Base-by-base conservation (phyloP, 169 alveolate species). In the Fabrea salina region DNA sequence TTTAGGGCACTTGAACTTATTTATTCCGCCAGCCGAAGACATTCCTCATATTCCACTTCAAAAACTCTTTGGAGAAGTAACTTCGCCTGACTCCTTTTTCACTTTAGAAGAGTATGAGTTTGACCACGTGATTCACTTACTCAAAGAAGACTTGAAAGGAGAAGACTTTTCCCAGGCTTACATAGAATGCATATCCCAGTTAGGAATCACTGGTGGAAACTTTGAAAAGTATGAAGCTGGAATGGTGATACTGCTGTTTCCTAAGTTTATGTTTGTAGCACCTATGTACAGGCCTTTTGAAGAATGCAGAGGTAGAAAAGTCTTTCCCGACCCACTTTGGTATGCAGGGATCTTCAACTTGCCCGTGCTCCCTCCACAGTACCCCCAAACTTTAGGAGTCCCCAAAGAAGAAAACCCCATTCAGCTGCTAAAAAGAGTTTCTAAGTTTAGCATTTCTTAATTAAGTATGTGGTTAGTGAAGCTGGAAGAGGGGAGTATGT, bases 361-460 rank as follows among this genome's bases (percentile, higher is more conserved):
- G 25, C 75, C 75, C 13, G n/a, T 33, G 27, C 13, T 61, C 13
- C 37, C 16, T 30, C 27, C 27, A 61, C 27, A 61, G 44, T 61
- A 53, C 54, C 75, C 75, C 13, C 54, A 61, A 25, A 61, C 75
- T 61, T 16, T 25, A 16, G 75, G 75, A 61, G 54, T 30, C 13
- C 13, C 53, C 11, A 30, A n/a, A 53, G 1, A 16, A 16, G 11
- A 56, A 16, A 25, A 25, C 4, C 67, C 67, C 0, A 13, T 56
- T 56, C 13, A 16, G 11, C 27, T 56, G 11, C 27, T 56, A 56
- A 19, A 56, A 25, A 56, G 13, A 3, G 11, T 27, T 35, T 56
- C 67, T 56, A 56, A 56, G 30, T 56, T 56, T 44, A 13, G 53
- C n/a, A n/a, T n/a, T n/a, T n/a, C n/a, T n/a, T n/a, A n/a, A n/a